Percentiles rank a stretch among this genome's conserved stretches.
phyloP scores from a whole-genome alignment of 768 basidiomycete species.

The Mycena pura region DNA sequence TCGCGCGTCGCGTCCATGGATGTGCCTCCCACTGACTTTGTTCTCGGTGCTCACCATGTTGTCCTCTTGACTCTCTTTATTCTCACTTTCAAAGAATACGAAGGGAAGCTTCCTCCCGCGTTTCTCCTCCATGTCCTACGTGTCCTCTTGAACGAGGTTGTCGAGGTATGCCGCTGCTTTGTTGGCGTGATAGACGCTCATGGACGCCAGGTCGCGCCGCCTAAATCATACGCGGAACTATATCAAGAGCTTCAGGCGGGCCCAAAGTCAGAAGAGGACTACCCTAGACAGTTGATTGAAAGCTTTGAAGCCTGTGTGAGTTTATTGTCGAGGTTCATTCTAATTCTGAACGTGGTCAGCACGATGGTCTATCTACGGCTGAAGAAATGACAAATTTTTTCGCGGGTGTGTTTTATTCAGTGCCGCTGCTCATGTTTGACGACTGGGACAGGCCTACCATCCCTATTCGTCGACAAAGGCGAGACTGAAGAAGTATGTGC shows the following conservation, averaged over 20 bases:
- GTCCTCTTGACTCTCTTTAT: conserved; percentile 68
- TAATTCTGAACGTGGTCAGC: conserved; percentile 40
- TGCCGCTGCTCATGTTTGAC: not conserved
- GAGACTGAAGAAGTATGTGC: conserved; percentile 57
- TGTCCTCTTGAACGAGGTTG: conserved; percentile 70
- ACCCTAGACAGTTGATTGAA: conserved; percentile 52
- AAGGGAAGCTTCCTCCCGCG: conserved; percentile 57
- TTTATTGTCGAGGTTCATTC: not conserved
- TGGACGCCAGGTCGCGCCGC: conserved; percentile 64
- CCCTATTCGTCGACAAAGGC: conserved; percentile 64
- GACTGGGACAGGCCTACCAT: conserved; percentile 51
- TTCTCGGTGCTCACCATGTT: conserved; percentile 80
- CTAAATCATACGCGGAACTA: conserved; percentile 61
- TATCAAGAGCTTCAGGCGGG: conserved; percentile 50
- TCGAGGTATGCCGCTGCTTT: conserved; percentile 58
- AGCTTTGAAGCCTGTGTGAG: conserved; percentile 50
- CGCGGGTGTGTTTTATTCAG: conserved; percentile 41
- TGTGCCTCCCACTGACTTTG: conserved; percentile 69
- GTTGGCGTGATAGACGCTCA: conserved; percentile 6
- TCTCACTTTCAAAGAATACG: conserved; percentile 66
- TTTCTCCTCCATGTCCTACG: conserved; percentile 72
- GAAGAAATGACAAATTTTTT: conserved; percentile 74
- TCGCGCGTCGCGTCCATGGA: conserved; percentile 29
- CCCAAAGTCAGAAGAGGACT: conserved; percentile 49
- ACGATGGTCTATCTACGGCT: conserved; percentile 54